Evolutionary conservation across 2,329 filamentous ascomycete species (phyloP).

Genomic region (Claviceps sp.): DNA sequence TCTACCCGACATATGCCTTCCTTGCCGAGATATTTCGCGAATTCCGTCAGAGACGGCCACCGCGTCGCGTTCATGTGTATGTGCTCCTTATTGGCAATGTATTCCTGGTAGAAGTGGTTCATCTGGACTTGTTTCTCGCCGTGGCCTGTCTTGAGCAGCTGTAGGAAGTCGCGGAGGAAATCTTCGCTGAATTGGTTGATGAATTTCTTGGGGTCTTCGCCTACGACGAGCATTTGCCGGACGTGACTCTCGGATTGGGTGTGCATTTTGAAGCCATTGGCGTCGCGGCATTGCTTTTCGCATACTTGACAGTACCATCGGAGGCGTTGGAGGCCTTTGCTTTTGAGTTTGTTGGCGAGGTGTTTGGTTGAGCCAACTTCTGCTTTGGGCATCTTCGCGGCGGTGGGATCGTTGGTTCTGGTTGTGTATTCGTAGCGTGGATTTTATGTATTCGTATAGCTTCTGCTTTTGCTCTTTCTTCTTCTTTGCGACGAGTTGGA

Average conservation of each 20-base stretch:
- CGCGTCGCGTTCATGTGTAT: constrained; percentile 89
- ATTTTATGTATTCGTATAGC: not conserved
- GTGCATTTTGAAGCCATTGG: constrained; percentile 88
- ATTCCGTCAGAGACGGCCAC: constrained; percentile 80
- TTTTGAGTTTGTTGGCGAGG: constrained; percentile 81
- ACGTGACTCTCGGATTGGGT: constrained; percentile 75
- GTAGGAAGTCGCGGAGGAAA: constrained; percentile 69
- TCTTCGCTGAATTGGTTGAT: constrained; percentile 73
- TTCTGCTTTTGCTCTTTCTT: not conserved
- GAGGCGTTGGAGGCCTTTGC: constrained; percentile 62
- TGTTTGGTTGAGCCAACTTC: constrained; percentile 88
- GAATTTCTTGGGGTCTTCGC: constrained; percentile 71
- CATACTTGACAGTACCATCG: constrained; percentile 88
- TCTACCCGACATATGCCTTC: constrained; percentile 85
- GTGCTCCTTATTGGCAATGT: constrained; percentile 68
- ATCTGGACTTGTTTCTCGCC: constrained; percentile 81
- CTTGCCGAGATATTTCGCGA: constrained; percentile 71
- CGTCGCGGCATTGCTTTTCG: constrained; percentile 52
- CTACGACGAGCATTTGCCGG: constrained; percentile 75
- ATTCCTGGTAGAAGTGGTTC: constrained; percentile 92
- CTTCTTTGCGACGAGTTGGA: not conserved
- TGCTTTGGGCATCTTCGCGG: constrained; percentile 65
- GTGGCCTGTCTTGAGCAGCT: constrained; percentile 67
- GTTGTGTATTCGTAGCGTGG: not conserved
- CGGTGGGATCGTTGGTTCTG: not conserved